Conservation (phyloP, 495 filamentous ascomycete genomes). For the Neurospora intermedia region DNA sequence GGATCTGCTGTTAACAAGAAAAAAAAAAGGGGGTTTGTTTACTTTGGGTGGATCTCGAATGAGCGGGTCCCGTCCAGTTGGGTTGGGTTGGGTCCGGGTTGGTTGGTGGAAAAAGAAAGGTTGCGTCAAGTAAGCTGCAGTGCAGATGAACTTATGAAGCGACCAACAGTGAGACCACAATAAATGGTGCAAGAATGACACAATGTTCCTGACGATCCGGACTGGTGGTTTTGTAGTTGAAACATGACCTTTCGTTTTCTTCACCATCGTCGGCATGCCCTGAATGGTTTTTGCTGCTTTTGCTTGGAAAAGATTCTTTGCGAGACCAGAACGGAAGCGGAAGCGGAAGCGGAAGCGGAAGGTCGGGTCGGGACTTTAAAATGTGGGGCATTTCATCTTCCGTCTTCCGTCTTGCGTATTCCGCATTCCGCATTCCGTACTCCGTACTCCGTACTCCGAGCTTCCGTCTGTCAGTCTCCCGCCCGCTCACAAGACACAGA, state of each 20-base stretch:
- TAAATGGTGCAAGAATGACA: background rate
- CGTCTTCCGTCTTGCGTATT: slow-evolving; percentile 7
- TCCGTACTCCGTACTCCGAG: background rate
- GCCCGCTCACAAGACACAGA: background rate
- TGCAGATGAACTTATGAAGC: background rate
- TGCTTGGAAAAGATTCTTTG: background rate
- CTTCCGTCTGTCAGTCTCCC: background rate
- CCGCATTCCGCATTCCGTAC: slow-evolving; percentile 14
- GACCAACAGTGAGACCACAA: background rate
- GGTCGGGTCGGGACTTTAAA: background rate
- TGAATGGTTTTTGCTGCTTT: background rate
- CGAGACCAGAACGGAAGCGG: background rate
- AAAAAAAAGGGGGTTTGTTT: background rate
- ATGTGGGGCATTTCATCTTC: background rate
- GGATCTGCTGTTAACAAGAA: background rate
- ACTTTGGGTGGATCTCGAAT: background rate
- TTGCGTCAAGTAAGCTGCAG: background rate
- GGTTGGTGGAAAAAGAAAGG: background rate
- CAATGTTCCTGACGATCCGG: background rate
- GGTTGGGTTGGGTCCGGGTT: too few species aligned
- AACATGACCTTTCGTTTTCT: background rate
- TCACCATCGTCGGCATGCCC: background rate
- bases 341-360: background rate
- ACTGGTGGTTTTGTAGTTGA: background rate
- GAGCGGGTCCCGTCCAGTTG: background rate